Conservation (phyloP, 805 yeast species). For the Saccharomycopsis schoenii region DNA sequence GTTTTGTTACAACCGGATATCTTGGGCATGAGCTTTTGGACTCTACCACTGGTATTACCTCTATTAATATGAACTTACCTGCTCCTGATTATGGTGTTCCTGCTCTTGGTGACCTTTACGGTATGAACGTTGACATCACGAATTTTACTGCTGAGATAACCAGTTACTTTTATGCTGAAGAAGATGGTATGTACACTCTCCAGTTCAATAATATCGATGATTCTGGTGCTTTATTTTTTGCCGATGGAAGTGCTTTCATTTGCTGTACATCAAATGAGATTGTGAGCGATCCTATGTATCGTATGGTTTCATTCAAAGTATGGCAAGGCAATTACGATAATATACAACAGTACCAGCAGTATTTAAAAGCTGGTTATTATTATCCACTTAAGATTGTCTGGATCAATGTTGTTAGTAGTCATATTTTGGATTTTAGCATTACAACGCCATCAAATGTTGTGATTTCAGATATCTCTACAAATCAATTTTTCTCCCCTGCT, state of each 20-base stretch:
- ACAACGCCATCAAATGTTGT: constrained; percentile 7
- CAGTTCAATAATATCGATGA: constrained; percentile 25
- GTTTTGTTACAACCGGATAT: neutral
- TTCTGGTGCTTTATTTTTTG: constrained; percentile 26
- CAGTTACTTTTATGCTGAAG: constrained; percentile 24
- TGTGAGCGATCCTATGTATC: neutral
- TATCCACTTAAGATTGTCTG: constrained; percentile 25
- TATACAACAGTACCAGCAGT: neutral
- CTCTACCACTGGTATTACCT: neutral
- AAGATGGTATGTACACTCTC: constrained; percentile 26
- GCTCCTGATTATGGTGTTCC: neutral
- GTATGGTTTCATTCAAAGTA: neutral
- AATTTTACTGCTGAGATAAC: constrained; percentile 23
- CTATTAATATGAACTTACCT: neutral
- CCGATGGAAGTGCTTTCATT: constrained; percentile 26
- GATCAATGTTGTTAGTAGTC: constrained; percentile 19
- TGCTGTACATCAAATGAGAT: constrained; percentile 24
- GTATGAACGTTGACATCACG: constrained; percentile 11
- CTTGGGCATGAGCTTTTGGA: neutral
- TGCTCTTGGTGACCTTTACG: neutral
- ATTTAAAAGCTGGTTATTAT: constrained; percentile 22
- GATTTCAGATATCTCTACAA: neutral
- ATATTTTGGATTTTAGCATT: constrained; percentile 16
- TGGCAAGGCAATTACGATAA: neutral
- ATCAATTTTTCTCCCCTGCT: constrained; percentile 1